phyloP scores from a whole-genome alignment of 2,329 filamentous ascomycete species.

The Monilinia laxa region DNA sequence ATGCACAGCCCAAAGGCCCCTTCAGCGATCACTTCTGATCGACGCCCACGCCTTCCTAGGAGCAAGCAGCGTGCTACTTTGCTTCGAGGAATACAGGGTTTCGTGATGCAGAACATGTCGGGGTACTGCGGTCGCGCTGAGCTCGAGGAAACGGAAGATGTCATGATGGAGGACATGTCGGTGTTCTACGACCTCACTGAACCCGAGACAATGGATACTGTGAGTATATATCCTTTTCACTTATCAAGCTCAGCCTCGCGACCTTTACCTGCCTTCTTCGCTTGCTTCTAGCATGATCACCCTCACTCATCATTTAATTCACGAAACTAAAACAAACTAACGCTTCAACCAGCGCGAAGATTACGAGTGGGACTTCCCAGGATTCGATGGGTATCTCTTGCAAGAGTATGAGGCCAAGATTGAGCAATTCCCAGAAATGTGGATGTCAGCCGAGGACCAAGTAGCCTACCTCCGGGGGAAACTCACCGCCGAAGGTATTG shows the following conservation, averaged over 20 bases:
- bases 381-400: conserved; percentile 17
- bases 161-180: background rate
- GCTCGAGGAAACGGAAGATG: background rate
- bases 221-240: background rate
- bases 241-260: background rate
- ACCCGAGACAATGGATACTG: background rate
- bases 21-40: conserved; percentile 3
- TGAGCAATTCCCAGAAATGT: conserved; percentile 2
- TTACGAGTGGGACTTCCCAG: conserved; percentile 10
- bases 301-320: background rate
- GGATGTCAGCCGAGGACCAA: background rate
- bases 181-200: background rate
- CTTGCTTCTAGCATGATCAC: background rate
- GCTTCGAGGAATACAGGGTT: background rate
- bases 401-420: background rate
- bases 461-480: background rate
- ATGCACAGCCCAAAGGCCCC: background rate
- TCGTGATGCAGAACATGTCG: background rate
- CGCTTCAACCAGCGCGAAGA: conserved; percentile 7
- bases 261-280: background rate
- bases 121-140: background rate
- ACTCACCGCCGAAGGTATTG: conserved; percentile 8
- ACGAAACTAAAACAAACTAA: conserved; percentile 1
- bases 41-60: background rate
- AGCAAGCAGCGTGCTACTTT: background rate